phyloP scores from a whole-genome alignment of 2,329 filamentous ascomycete genomes.

The Epichloe baconii region DNA sequence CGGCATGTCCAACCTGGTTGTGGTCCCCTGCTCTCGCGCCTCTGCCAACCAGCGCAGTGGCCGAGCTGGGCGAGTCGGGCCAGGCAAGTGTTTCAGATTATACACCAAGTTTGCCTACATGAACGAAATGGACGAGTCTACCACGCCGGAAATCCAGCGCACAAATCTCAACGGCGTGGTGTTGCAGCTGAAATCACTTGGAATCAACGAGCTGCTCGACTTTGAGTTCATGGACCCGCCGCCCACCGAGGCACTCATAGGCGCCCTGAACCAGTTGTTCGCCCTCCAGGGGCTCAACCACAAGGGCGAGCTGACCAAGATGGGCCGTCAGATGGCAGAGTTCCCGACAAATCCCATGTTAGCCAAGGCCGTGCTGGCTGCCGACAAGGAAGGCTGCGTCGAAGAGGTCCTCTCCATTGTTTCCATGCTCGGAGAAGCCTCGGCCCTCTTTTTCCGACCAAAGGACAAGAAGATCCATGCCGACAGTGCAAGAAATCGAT shows the following conservation, averaged over 20 bases:
- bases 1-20: conserved; percentile 83
- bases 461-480: conserved; percentile 97
- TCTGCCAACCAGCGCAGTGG: conserved; percentile 89
- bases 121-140: conserved; percentile 87
- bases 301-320: conserved; percentile 75
- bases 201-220: conserved; percentile 81
- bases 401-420: conserved; percentile 88
- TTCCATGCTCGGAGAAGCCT: conserved; percentile 84
- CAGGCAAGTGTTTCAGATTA: conserved; percentile 84
- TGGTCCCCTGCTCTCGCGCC: conserved; percentile 81
- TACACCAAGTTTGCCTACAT: conserved; percentile 92
- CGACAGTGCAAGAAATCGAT: conserved; percentile 76
- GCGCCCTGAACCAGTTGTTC: conserved; percentile 81
- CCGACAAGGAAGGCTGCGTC: conserved; percentile 82
- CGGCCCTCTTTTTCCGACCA: conserved; percentile 81
- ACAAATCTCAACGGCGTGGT: conserved; percentile 79
- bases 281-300: conserved; percentile 82
- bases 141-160: conserved; percentile 84
- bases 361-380: conserved; percentile 75
- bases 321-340: conserved; percentile 89
- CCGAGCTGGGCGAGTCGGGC: conserved; percentile 80
- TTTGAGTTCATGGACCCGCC: conserved; percentile 97
- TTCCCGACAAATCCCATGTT: conserved; percentile 90
- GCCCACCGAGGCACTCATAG: conserved; percentile 76
- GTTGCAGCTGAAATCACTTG: conserved; percentile 74